Conservation (phyloP, 352 stramenopile genomes). For the Phytophthora syringae region DNA sequence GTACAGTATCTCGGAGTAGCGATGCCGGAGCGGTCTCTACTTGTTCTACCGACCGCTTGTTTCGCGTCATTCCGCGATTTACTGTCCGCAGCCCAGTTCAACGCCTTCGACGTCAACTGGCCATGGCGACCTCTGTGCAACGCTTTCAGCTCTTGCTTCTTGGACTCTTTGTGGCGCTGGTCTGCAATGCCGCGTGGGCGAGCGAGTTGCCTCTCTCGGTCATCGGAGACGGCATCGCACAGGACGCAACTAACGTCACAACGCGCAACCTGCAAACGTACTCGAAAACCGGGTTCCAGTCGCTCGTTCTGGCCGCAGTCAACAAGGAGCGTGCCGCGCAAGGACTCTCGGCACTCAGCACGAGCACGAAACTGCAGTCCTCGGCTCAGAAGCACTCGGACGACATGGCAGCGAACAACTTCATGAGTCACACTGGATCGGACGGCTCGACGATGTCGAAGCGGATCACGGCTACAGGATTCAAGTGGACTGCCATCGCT, state of each 20-base stretch:
- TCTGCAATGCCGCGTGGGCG: constrained; percentile 8
- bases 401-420: constrained; percentile 54
- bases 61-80: constrained; percentile 30
- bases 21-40: neutral
- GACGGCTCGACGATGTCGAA: constrained; percentile 47
- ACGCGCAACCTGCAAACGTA: constrained; percentile 30
- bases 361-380: constrained; percentile 43
- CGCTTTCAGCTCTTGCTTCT: constrained; percentile 21
- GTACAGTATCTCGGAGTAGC: neutral
- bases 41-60: constrained; percentile 1
- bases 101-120: constrained; percentile 16
- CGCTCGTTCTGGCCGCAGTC: constrained; percentile 49
- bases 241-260: constrained; percentile 11
- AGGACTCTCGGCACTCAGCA: constrained; percentile 41
- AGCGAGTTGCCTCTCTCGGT: neutral
- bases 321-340: constrained; percentile 52
- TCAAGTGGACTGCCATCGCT: constrained; percentile 51
- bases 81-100: constrained; percentile 10
- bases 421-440: constrained; percentile 58
- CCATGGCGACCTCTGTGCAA: constrained; percentile 18
- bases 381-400: constrained; percentile 37
- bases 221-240: constrained; percentile 5
- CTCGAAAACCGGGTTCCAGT: constrained; percentile 25
- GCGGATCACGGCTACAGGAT: constrained; percentile 51
- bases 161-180: constrained; percentile 9